Percentiles rank a stretch among this genome's conserved stretches.
These are phyloP conservation scores for Hippophae rhamnoides DNA, from an alignment of 306 rosid genomes.

Conservation along the genomic window DNA sequence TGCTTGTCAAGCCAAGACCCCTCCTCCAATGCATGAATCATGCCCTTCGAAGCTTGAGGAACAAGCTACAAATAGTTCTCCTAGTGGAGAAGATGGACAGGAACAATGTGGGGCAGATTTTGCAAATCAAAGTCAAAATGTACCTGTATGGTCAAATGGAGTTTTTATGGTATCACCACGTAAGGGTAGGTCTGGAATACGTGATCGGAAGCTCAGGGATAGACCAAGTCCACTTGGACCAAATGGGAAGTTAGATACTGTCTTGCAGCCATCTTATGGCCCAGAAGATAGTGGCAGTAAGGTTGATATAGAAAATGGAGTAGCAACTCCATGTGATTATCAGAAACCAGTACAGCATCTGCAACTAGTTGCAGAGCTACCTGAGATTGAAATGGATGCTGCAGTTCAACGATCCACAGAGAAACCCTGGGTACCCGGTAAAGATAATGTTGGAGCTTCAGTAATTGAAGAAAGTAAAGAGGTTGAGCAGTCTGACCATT, in stretches of 20 bases:
- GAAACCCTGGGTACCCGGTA: conserved; percentile 33
- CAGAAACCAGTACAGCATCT: conserved; percentile 78
- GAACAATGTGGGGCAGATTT: conserved; percentile 44
- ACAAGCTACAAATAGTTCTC: conserved; percentile 46
- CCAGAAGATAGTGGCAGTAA: conserved; percentile 54
- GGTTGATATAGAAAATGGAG: conserved; percentile 63
- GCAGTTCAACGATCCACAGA: conserved; percentile 40
- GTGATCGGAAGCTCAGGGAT: conserved; percentile 74
- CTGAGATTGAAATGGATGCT: conserved; percentile 50
- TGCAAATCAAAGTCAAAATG: conserved; percentile 51
- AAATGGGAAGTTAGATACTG: conserved; percentile 67
- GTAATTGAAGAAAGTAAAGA: no score
- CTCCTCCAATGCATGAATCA: conserved; percentile 45
- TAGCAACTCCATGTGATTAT: conserved; percentile 57
- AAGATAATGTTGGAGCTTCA: no score
- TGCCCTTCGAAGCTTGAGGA: conserved; percentile 44
- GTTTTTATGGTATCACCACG: conserved; percentile 62
- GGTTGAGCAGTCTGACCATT: no score
- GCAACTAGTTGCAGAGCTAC: conserved; percentile 71
- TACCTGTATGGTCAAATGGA: conserved; percentile 76
- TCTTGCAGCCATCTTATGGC: conserved; percentile 41
- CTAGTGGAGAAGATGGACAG: conserved; percentile 67
- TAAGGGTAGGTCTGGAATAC: conserved; percentile 56
- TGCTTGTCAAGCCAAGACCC: conserved; percentile 82
- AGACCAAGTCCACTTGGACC: conserved; percentile 97